A percentile compares a stretch with the other conserved stretches of the same genome.
Conservation (phyloP, 2,329 filamentous ascomycete genomes). For the Colletotrichum somersetense region DNA sequence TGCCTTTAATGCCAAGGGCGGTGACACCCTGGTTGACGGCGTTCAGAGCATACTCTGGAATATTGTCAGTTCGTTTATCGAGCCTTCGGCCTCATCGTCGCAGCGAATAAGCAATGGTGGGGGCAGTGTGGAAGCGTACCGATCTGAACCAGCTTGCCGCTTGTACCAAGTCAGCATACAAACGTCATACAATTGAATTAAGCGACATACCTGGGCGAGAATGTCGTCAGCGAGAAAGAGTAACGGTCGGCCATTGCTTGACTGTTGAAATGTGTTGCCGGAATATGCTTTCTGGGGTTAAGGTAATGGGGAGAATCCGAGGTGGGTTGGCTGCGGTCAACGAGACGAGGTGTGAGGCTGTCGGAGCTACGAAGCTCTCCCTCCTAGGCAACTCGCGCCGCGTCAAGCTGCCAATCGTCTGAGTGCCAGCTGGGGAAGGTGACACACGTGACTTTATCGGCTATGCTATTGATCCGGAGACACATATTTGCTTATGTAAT, state of each 20-base stretch:
- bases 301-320: conserved; percentile 28
- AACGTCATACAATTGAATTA: conserved; percentile 39
- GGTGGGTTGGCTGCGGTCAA: conserved; percentile 40
- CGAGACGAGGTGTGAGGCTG: conserved; percentile 39
- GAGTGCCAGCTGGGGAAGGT: background rate
- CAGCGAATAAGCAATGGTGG: conserved; percentile 6
- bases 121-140: conserved; percentile 60
- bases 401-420: conserved; percentile 42
- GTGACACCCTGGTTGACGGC: conserved; percentile 99
- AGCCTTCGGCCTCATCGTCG: background rate
- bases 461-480: conserved; percentile 19
- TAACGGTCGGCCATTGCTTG: conserved; percentile 94
- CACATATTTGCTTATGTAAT: conserved; percentile 13
- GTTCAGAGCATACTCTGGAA: conserved; percentile 95
- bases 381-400: conserved; percentile 45
- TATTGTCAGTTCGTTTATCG: conserved; percentile 32
- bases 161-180: conserved; percentile 61
- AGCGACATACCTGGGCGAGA: conserved; percentile 91
- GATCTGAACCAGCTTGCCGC: conserved; percentile 99
- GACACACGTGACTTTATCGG: conserved; percentile 25
- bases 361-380: conserved; percentile 42
- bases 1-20: conserved; percentile 98
- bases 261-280: conserved; percentile 20
- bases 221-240: conserved; percentile 98
- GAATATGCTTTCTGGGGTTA: conserved; percentile 4